Base-by-base conservation (phyloP, 1,139 yeast species). In the Zygosaccharomyces pseudobailii region DNA sequence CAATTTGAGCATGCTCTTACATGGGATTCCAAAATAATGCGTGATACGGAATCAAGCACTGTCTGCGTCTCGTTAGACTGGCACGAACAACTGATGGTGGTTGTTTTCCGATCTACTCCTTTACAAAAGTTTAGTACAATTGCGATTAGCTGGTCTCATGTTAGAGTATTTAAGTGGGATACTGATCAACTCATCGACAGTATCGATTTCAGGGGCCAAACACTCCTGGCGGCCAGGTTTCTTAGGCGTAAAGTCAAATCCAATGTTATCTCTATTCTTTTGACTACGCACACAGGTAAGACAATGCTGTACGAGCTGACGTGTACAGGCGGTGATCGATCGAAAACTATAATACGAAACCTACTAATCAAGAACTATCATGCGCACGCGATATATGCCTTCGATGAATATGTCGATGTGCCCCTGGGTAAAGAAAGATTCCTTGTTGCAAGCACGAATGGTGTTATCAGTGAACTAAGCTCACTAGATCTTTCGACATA, bases 221-320 rank as follows among this genome's bases (percentile, higher is more conserved):
- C 43, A 1, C 25, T 58, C 5, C 45, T 52, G 4, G 38, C 44
- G 25, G 52, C 50, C 25, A 37, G 46, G 24, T 54, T 58, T 27
- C 36, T 58, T 6, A 47, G 55, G 17, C 49, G 52, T 21, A 34
- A 37, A 13, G 44, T 20, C 17, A n/a, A 17, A 5, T 43, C 46
- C 5, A 36, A 43, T 20, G 42, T 46, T 13, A 31, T 41, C 3
- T 36, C 49, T 17, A 27, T 43, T 20, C 40, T 53, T 33, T 42
- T 53, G 19, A 48, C 57, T 9, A 47, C 57, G 6, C 51, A 50
- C 35, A 55, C 50, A 22, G 65, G 65, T 5, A 58, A 57, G 46
- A 53, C 54, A 7, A 54, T 58, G n/a, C 47, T 58, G n/a, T 54
- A 55, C 31, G 62, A 59, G 42, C 47, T 57, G 7, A 40, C 44